Conservation (phyloP, 202 grass and related monocot species). For the Setaria viridis region DNA sequence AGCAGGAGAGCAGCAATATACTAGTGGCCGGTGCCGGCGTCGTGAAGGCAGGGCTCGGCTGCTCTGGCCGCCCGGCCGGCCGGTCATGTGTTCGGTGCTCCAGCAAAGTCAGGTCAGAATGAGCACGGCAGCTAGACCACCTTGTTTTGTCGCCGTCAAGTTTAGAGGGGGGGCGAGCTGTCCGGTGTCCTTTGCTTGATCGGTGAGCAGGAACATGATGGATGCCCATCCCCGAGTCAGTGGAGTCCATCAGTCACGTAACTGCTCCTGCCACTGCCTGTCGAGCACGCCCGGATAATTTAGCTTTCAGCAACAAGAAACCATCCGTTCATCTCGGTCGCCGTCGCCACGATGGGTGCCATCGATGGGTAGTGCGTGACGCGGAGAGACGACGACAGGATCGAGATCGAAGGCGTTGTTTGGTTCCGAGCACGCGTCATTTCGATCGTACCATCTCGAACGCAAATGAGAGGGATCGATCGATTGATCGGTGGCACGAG, state of each 20-base stretch:
- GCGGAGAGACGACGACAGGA: neutral
- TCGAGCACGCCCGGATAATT: too few relatives aligned
- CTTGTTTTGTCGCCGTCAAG: conserved; percentile 19
- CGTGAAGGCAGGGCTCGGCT: conserved; percentile 36
- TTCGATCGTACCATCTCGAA: neutral
- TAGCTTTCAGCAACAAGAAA: too few relatives aligned
- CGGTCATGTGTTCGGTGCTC: neutral
- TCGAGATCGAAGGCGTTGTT: conserved; percentile 8
- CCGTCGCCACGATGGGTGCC: neutral
- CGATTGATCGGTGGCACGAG: neutral
- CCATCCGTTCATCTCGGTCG: neutral
- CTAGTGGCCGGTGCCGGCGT: conserved; percentile 25
- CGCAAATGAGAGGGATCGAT: neutral
- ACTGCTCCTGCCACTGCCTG: neutral
- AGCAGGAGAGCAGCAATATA: neutral
- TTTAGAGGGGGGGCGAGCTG: neutral
- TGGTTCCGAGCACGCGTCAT: conserved; percentile 33
- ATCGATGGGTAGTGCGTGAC: neutral
- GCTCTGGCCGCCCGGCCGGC: neutral
- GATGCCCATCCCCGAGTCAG: neutral
- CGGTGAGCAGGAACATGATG: neutral
- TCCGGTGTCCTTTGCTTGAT: neutral
- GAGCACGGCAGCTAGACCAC: neutral
- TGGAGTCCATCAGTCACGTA: neutral
- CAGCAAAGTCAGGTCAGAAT: neutral